Percentiles rank a stretch among this genome's conserved stretches.
Evolutionary conservation across 257 asterid genomes (phyloP).

Genomic region (Osmanthus fragrans): DNA sequence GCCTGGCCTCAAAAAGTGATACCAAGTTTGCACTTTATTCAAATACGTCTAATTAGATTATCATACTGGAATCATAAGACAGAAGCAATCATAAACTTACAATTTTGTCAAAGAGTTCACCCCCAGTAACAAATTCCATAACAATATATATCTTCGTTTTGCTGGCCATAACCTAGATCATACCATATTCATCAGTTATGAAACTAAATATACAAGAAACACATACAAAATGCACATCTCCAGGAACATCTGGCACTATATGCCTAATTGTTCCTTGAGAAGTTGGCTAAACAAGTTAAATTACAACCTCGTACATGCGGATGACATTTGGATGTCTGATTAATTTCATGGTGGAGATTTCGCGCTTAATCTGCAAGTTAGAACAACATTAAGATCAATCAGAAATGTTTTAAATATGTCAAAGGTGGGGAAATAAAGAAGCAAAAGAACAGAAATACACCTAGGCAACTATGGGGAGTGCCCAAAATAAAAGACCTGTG

Average conservation of each 20-base stretch:
- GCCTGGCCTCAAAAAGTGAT: constrained; percentile 36
- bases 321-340: constrained; percentile 73
- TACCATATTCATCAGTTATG: constrained; percentile 7
- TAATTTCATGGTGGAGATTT: constrained; percentile 70
- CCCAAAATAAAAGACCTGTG: too few relatives aligned
- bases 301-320: constrained; percentile 63
- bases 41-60: not conserved
- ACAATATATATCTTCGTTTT: constrained; percentile 74
- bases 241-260: too few relatives aligned
- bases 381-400: not conserved
- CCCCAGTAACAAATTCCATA: constrained; percentile 72
- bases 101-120: constrained; percentile 74
- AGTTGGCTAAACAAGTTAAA: not conserved
- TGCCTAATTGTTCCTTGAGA: not conserved
- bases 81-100: constrained; percentile 34
- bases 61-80: constrained; percentile 6
- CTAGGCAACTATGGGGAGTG: too few relatives aligned
- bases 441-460: too few relatives aligned
- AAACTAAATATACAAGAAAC: not conserved
- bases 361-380: constrained; percentile 62
- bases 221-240: not conserved
- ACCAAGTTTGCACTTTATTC: constrained; percentile 5
- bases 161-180: constrained; percentile 72
- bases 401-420: not conserved
- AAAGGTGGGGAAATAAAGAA: too few relatives aligned